phyloP scores from a whole-genome alignment of 371 early-diverging fungal genomes.

The Dichotomocladium elegans region DNA sequence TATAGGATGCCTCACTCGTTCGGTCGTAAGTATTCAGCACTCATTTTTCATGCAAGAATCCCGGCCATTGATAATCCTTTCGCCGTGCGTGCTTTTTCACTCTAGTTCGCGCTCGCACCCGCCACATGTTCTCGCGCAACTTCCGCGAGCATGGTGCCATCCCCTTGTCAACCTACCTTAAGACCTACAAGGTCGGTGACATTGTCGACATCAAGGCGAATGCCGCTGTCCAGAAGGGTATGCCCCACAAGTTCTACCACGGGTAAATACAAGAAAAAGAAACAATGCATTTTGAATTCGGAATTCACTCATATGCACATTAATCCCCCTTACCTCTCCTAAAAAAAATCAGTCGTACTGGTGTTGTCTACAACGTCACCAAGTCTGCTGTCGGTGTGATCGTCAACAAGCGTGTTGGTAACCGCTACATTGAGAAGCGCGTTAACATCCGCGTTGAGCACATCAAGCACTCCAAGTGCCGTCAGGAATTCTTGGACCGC shows the following conservation, averaged over 20 bases:
- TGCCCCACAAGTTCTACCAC: constrained; percentile 99
- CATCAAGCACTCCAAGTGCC: constrained; percentile 99
- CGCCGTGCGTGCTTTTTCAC: too few relatives aligned
- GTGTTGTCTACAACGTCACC: constrained; percentile 98
- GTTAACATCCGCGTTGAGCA: constrained; percentile 98
- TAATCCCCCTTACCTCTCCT: too few relatives aligned
- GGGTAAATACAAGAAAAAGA: constrained; percentile 60
- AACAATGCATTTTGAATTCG: too few relatives aligned
- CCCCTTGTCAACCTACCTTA: constrained; percentile 94
- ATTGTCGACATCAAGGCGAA: constrained; percentile 42
- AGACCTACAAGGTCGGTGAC: constrained; percentile 87
- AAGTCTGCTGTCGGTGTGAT: constrained; percentile 98
- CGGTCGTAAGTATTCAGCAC: constrained; percentile 64
- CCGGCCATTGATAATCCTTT: too few relatives aligned
- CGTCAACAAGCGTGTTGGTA: constrained; percentile 97
- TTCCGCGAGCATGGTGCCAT: constrained; percentile 95
- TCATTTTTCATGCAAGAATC: too few relatives aligned
- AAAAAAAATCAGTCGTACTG: constrained; percentile 77
- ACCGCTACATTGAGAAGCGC: constrained; percentile 98
- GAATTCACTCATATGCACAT: too few relatives aligned
- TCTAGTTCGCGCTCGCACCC: constrained; percentile 97
- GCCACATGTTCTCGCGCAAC: constrained; percentile 97
- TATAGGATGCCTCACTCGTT: constrained; percentile 89
- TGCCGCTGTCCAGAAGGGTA: constrained; percentile 98
- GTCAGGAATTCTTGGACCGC: constrained; percentile 97